Conservation (phyloP, 257 asterid species). For the Perilla frutescens region DNA sequence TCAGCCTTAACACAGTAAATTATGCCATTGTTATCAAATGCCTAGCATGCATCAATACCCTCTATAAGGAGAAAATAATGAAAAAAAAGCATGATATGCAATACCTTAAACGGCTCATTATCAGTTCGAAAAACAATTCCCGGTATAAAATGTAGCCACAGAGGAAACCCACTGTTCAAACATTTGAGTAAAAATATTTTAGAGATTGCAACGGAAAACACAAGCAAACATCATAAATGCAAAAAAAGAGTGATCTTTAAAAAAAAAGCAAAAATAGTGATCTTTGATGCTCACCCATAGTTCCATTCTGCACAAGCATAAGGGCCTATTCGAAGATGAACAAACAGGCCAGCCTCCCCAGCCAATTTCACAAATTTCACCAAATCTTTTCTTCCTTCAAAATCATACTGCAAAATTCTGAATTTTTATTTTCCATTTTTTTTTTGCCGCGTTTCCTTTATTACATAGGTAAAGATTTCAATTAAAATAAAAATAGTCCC, state of each 20-base stretch:
- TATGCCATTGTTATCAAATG: background rate
- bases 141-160: slow-evolving; percentile 89
- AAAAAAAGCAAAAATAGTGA: background rate
- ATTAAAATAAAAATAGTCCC: background rate
- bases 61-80: slow-evolving; percentile 2
- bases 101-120: slow-evolving; percentile 79
- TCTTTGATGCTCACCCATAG: slow-evolving; percentile 60
- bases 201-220: slow-evolving; percentile 4
- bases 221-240: background rate
- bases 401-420: slow-evolving; percentile 60
- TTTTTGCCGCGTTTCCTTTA: background rate
- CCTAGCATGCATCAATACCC: slow-evolving; percentile 17
- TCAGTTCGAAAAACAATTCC: slow-evolving; percentile 77
- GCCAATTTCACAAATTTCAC: slow-evolving; percentile 68
- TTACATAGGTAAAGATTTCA: background rate
- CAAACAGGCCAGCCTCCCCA: slow-evolving; percentile 69
- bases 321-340: slow-evolving; percentile 84
- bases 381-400: slow-evolving; percentile 76
- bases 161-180: slow-evolving; percentile 85
- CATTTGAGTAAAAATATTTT: slow-evolving; percentile 40
- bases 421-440: slow-evolving; percentile 30
- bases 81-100: background rate
- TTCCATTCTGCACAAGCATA: slow-evolving; percentile 96
- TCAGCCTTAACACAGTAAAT: slow-evolving; percentile 59
- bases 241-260: background rate